Evolutionary conservation across 495 filamentous ascomycete species (phyloP), one percentile per base, ranked within the genome.

Genomic region (Penicillium soppii): DNA sequence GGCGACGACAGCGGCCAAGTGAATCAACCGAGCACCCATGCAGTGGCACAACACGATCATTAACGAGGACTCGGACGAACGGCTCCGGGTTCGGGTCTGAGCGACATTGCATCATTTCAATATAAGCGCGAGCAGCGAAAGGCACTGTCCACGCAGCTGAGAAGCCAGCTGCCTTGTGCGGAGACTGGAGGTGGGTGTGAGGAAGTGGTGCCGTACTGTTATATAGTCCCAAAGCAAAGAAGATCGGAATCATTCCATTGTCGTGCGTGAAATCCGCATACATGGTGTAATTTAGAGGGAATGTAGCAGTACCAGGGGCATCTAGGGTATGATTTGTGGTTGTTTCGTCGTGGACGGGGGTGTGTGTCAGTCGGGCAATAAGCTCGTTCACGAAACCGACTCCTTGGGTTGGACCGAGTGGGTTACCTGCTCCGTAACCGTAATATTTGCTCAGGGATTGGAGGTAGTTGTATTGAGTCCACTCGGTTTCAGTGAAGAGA

Each of bases 191-290:
- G 13, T 76, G 66, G 5, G 79, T 75, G 29, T 69, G 74, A 0
- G 74, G 70, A 1, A 86, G 66, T 0, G 71, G 67, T 6, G 43
- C 57, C 0, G 82, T 87, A 19, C 58, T 63, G 27, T 89, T 86
- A 62, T 88, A 94, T 45, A 95, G 54, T 0, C 89, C 86, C 50
- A 96, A 59, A 1, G 90, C 88, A 15, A 79, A 79, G 66, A 88
- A 85, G 25, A 91, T 81, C 15, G 75, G 74, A 12, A 82, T 81
- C 82, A 95, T 86, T 51, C 87, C 83, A 62, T 94, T 95, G 67
- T 96, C 91, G 59, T 96, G 91, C 17, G 83, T 86, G 62, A 96
- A 95, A 67, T 96, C 91, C 0, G 88, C 90, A 52, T 90, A 96
- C 4, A 94, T 65, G 5, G 51, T 68, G 15, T 70, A 66, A 35